Evolutionary conservation across 2,329 filamentous ascomycete genomes (phyloP).

Genomic region (Leptographium galeiforme): DNA sequence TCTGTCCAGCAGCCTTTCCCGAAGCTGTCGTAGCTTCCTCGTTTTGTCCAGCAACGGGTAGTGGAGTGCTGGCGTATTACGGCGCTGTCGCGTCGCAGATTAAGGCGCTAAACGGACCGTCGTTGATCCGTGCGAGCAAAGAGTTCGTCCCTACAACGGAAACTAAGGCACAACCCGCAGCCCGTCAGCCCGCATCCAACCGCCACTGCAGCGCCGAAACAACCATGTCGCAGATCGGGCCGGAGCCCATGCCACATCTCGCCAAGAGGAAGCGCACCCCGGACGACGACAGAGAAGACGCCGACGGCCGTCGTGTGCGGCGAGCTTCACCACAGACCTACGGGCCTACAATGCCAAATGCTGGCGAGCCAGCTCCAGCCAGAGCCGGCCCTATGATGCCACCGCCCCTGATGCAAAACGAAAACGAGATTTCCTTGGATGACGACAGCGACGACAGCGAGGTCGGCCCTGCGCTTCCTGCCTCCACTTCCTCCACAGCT

Average conservation of each 20-base stretch:
- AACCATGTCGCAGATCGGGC: constrained; percentile 55
- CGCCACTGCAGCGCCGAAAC: constrained; percentile 1
- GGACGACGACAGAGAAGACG: constrained; percentile 15
- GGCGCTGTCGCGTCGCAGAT: background rate
- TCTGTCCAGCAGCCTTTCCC: constrained; percentile 1
- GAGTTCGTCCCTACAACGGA: background rate
- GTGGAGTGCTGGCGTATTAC: background rate
- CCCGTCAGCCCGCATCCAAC: background rate
- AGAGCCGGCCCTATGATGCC: constrained; percentile 12
- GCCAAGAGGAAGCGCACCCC: constrained; percentile 47
- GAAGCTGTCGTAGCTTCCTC: constrained; percentile 8
- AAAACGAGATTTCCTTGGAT: constrained; percentile 27
- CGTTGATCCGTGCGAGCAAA: constrained; percentile 3
- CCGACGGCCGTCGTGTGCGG: background rate
- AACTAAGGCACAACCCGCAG: background rate
- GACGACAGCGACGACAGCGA: constrained; percentile 22
- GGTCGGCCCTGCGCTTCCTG: background rate
- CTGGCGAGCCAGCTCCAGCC: background rate
- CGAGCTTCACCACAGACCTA: background rate
- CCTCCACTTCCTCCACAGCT: background rate
- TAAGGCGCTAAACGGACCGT: constrained; percentile 1
- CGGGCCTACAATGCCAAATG: too few relatives aligned
- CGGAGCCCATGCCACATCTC: constrained; percentile 54
- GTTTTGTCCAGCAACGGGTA: background rate
- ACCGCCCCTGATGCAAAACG: constrained; percentile 18